Evolutionary conservation across 2,329 filamentous ascomycete species (phyloP).

Genomic region (Fusarium equiseti): DNA sequence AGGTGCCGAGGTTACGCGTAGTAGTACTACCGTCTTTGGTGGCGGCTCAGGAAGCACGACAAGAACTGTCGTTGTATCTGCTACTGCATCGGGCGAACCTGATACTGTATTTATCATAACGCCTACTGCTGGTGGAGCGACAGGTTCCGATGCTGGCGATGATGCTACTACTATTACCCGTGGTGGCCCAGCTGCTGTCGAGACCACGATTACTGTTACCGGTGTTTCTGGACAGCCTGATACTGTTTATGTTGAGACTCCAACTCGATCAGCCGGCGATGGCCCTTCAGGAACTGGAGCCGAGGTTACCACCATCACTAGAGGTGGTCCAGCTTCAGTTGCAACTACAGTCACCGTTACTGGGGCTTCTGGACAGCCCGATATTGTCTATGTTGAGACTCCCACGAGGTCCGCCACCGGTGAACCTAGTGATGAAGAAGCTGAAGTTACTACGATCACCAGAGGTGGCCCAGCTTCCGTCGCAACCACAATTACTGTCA

Average conservation of each 20-base stretch:
- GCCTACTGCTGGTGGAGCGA: background rate
- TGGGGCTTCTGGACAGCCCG: background rate
- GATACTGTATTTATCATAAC: conserved; percentile 18
- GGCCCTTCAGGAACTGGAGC: background rate
- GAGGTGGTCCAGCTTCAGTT: background rate
- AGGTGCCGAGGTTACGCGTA: rapidly evolving
- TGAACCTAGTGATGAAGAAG: rapidly evolving
- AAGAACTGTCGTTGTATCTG: conserved; percentile 1
- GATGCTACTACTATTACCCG: background rate
- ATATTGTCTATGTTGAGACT: background rate
- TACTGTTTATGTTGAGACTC: conserved; percentile 4
- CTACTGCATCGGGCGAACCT: conserved; percentile 1
- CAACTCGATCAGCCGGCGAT: background rate
- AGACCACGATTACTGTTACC: background rate
- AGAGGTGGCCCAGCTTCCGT: background rate
- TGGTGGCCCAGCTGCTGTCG: background rate
- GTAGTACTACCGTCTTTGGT: conserved; percentile 5
- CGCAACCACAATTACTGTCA: too few species aligned
- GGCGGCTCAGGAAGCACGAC: conserved; percentile 2
- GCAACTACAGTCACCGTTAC: background rate
- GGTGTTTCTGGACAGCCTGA: background rate
- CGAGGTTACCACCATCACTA: background rate
- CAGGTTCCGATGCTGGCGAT: background rate
- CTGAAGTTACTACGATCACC: background rate
- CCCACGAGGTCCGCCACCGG: background rate